Base-by-base conservation (phyloP, 345 rosid species). In the Citrus medica region DNA sequence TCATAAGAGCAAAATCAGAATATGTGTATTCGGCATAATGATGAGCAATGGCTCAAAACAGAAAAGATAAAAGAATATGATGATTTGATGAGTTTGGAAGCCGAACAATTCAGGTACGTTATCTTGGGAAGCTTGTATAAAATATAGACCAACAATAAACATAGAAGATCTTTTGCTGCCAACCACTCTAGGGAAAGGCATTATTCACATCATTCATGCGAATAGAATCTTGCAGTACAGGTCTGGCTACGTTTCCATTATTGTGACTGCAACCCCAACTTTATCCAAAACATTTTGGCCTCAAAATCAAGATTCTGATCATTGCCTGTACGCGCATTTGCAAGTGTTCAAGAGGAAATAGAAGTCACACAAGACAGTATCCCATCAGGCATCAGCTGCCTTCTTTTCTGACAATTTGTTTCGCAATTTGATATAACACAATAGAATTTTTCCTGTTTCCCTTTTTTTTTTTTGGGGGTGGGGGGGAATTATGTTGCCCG, bases 11-110 rank as follows among this genome's bases (percentile, higher is more conserved):
- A n/a, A 65, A 51, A 48, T 64, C 71, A 67, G 69, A 66, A 76
- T 73, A 67, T 76, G 68, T 24, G 69, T 17, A 42, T 28, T 76
- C 30, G 72, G 72, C 77, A 42, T 67, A 66, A 72, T 77, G 40
- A 81, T 72, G 63, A 65, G 64, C 42, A 60, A 37, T 35, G 16
- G 28, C 76, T 65, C 75, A 53, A 22, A 66, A 32, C 27, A n/a
- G 27, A n/a, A n/a, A 9, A 17, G 22, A 14, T 35, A 19, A 21
- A 37, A 16, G 56, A 71, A 55, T 71, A 81, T 73, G 53, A 76
- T 76, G 67, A 53, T 53, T 53, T 53, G 58, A 76, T 76, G 76
- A 65, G 42, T 33, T 76, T n/a, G 33, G 56, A 76, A 64, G 60
- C 46, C 51, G 71, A 56, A 56, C 60, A 22, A 58, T 63, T 40